Conservation (phyloP, 2,329 filamentous ascomycete species). For the Phialocephala subalpina region DNA sequence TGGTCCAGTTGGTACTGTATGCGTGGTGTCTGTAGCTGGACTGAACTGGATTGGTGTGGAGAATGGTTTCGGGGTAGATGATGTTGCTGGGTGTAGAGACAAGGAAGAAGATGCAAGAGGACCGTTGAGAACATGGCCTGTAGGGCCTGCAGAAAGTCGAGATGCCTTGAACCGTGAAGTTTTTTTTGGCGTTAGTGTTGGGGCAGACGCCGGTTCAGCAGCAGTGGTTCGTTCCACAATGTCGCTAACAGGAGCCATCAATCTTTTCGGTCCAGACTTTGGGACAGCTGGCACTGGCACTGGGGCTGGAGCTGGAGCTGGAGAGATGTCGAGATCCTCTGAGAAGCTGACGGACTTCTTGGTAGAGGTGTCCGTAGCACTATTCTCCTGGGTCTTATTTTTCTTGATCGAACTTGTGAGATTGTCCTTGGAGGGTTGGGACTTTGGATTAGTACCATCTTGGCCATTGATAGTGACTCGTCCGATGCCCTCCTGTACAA, state of each 20-base stretch:
- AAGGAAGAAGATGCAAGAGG: conserved; percentile 33
- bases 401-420: neutral
- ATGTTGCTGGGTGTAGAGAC: conserved; percentile 35
- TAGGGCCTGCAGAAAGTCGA: conserved; percentile 34
- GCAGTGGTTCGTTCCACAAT: conserved; percentile 47
- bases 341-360: conserved; percentile 86
- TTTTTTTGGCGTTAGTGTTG: conserved; percentile 43
- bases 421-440: neutral
- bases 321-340: conserved; percentile 74
- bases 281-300: conserved; percentile 46
- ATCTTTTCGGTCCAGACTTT: conserved; percentile 21
- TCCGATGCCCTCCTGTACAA: conserved; percentile 61
- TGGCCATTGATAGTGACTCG: conserved; percentile 58
- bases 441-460: conserved; percentile 16
- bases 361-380: conserved; percentile 7
- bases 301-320: conserved; percentile 52
- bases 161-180: conserved; percentile 50
- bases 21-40: conserved; percentile 28
- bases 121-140: conserved; percentile 27
- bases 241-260: conserved; percentile 55
- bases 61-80: conserved; percentile 35
- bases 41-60: conserved; percentile 39
- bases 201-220: conserved; percentile 18
- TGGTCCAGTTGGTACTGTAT: conserved; percentile 45
- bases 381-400: neutral